Evolutionary conservation across 1,284 basidiomycete species (phyloP).

Genomic region (Cryptococcus sp.): DNA sequence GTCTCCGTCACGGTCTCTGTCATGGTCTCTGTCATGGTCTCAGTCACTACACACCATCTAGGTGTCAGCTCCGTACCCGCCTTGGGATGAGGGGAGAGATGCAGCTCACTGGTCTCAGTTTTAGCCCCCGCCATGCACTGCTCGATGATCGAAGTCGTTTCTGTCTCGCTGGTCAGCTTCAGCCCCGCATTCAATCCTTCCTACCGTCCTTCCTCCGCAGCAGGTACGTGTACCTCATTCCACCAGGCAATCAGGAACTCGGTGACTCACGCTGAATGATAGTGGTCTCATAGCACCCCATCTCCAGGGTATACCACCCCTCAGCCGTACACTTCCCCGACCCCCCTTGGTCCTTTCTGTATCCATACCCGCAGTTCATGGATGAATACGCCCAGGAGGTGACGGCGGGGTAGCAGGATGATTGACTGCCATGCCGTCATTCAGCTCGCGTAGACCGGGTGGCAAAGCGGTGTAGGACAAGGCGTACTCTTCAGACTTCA

Average conservation of each 20-base stretch:
- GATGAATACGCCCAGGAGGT: conserved; percentile 19
- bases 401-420: conserved; percentile 21
- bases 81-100: neutral
- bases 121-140: conserved; percentile 13
- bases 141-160: conserved; percentile 20
- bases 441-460: neutral
- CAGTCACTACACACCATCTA: neutral
- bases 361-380: conserved; percentile 30
- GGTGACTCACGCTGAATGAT: conserved; percentile 23
- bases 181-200: neutral
- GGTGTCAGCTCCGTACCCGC: neutral
- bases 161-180: neutral
- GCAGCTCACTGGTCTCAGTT: conserved; percentile 6
- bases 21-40: conserved; percentile 1
- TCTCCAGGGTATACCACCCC: conserved; percentile 20
- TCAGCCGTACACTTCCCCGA: conserved; percentile 16
- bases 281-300: conserved; percentile 30
- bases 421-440: conserved; percentile 10
- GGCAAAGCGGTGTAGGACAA: neutral
- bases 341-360: conserved; percentile 1
- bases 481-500: conserved; percentile 12
- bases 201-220: too few species aligned
- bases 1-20: conserved; percentile 1
- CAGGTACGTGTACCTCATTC: too few species aligned
- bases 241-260: too few species aligned